phyloP scores from a whole-genome alignment of 2,329 filamentous ascomycete species.

The Penicillium freii region DNA sequence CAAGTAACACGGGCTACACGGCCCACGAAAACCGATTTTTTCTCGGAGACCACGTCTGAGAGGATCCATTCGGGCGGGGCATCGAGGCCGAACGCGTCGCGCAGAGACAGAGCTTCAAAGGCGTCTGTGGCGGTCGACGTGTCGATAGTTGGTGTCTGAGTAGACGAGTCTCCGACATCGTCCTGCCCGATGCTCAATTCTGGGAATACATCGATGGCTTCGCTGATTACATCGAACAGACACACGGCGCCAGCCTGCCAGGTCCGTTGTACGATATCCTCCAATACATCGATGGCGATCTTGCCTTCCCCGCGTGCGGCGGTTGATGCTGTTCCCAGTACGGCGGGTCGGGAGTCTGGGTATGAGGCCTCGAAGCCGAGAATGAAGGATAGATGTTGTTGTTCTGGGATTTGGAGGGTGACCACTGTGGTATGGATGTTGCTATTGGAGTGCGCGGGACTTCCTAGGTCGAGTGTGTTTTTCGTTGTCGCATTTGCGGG shows the following conservation, averaged over 20 bases:
- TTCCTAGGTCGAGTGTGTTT: conserved; percentile 31
- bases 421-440: conserved; percentile 47
- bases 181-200: conserved; percentile 53
- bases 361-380: conserved; percentile 70
- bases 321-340: conserved; percentile 76
- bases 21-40: conserved; percentile 85
- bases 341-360: conserved; percentile 68
- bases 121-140: conserved; percentile 14
- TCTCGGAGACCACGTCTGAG: conserved; percentile 72
- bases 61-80: conserved; percentile 65
- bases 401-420: conserved; percentile 64
- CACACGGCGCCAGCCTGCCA: conserved; percentile 76
- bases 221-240: conserved; percentile 85
- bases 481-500: conserved; percentile 23
- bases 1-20: conserved; percentile 69
- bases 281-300: conserved; percentile 66
- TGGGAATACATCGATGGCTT: conserved; percentile 48
- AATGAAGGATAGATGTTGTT: conserved; percentile 48
- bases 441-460: conserved; percentile 14
- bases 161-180: conserved; percentile 16
- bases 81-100: conserved; percentile 31
- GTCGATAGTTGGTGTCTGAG: conserved; percentile 7
- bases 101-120: conserved; percentile 29
- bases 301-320: conserved; percentile 70
- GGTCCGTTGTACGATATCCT: conserved; percentile 63